These are phyloP conservation scores for Solanum chilense DNA, from an alignment of 257 asterid species.

Conservation along the genomic window DNA sequence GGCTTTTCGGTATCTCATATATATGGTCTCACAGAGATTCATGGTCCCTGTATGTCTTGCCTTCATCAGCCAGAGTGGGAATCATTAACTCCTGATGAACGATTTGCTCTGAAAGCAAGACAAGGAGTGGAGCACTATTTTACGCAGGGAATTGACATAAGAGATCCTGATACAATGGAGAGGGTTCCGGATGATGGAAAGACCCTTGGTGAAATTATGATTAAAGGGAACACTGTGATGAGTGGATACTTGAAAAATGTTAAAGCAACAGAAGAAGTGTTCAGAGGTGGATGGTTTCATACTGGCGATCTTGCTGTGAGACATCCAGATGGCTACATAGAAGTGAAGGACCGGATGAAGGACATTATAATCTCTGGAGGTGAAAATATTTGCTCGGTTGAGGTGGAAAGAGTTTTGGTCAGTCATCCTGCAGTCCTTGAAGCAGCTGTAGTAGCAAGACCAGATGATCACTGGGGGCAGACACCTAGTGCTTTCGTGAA, in stretches of 20 bases:
- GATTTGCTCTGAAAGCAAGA: constrained; percentile 13
- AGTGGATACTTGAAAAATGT: constrained; percentile 21
- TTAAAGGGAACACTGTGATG: constrained; percentile 32
- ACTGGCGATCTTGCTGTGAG: constrained; percentile 32
- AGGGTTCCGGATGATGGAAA: constrained; percentile 22
- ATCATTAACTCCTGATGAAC: constrained; percentile 8
- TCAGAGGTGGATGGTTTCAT: constrained; percentile 27
- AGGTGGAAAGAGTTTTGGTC: constrained; percentile 20
- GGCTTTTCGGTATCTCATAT: constrained; percentile 23
- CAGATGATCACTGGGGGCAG: constrained; percentile 36
- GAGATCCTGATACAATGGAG: constrained; percentile 6
- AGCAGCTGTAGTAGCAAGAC: constrained; percentile 32
- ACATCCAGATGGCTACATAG: constrained; percentile 25
- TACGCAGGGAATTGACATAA: constrained; percentile 21
- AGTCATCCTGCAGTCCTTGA: constrained; percentile 27
- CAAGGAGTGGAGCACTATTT: constrained; percentile 25
- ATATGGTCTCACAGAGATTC: constrained; percentile 29
- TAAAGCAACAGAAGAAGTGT: constrained; percentile 22
- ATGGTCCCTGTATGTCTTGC: constrained; percentile 27
- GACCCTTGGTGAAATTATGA: constrained; percentile 22
- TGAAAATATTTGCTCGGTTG: constrained; percentile 24
- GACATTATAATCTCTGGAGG: constrained; percentile 29
- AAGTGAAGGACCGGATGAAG: constrained; percentile 23
- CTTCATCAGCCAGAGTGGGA: constrained; percentile 27
- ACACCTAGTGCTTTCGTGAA: constrained; percentile 31